Evolutionary conservation across 805 yeast species (phyloP), one percentile per base, ranked within the genome.

Genomic region (Suhomyces sp.): DNA sequence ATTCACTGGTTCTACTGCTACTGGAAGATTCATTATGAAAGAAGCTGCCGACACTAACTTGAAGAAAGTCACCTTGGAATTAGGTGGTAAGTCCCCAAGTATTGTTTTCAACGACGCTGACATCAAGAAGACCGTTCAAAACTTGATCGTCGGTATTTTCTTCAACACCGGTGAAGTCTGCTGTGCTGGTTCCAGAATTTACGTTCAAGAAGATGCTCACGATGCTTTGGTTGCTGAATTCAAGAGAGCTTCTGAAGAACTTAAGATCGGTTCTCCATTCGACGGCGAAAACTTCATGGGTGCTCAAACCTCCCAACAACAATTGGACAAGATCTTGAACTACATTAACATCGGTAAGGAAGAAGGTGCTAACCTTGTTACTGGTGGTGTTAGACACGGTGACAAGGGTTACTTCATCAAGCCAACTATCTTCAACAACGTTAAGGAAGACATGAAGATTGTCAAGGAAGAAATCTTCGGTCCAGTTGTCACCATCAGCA

Each of bases 71-170:
- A 92, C 97, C 44, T 81, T 92, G 68, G 98, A 92, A 78, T 84
- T 91, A 64, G 98, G 98, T 68, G 98, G 98, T 69, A 92, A 92
- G 78, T 91, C 97, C 33, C 97, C 98, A 65, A 85, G 88, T 72
- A 84, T 92, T 61, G 86, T 92, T 48, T 90, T 88, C 67, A 85
- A 86, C 65, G 97, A 92, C 68, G 92, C 93, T 52, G 84, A 92
- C 70, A 68, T 92, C 54, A 84, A 86, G 52, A 78, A 79, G 65
- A 88, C 97, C 49, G 87, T 89, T 49, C 79, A 86, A 61, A 82
- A 85, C 79, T 85, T 90, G 60, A 80, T 88, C 54, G 69, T 80
- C 53, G 97, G 97, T 71, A 91, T 92, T 66, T 90, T 86, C 80
- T 90, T 82, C 82, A 92, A 92, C 80, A 86, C 92, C 66, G 98